Base-by-base conservation (phyloP, 306 rosid species). In the Quercus mongolica region DNA sequence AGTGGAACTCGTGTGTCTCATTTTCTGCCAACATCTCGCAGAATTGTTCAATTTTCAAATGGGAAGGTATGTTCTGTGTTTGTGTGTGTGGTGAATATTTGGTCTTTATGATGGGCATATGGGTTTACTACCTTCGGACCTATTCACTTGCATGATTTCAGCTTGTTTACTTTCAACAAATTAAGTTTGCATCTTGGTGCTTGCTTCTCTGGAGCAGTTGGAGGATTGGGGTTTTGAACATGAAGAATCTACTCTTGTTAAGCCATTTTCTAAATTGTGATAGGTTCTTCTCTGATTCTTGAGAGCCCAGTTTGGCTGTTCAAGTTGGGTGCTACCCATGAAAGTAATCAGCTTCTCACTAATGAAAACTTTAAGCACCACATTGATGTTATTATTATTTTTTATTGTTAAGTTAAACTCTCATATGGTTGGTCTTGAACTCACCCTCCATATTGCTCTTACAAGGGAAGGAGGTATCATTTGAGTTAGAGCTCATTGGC, bases 31-130 rank as follows among this genome's bases (percentile, higher is more conserved):
- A 88, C 91, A 38, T 88, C 91, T 70, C 89, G 91, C 44, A 76
- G 91, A 79, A 88, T 88, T 82, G 91, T 88, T 64, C 91, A 88
- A 65, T 88, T 88, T 76, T 88, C 91, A 21, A 88, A 88, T 63
- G 91, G 88, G 55, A 88, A 86, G 82, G 91, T 87, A 65, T 76
- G 82, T 74, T 14, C 11, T 17, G 72, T 67, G 25, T 33, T 17
- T 33, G 38, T 31, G 71, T 67, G 71, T 19, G 46, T 41, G 72
- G 35, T 35, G 25, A 19, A 19, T 35, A 13, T 46, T 33, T 35
- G 51, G 19, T 18, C 44, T 35, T 67, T 67, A 18, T 0, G 52
- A 67, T 19, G 72, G 38, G 13, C 7, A 9, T 35, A 19, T 67
- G 41, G 26, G 3, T 67, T 33, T 64, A 18, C 63, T 8, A 1